A percentile compares a stretch with the other conserved stretches of the same genome.
phyloP scores from a whole-genome alignment of 139 green algal species.

The Ettlia oleoabundans region DNA sequence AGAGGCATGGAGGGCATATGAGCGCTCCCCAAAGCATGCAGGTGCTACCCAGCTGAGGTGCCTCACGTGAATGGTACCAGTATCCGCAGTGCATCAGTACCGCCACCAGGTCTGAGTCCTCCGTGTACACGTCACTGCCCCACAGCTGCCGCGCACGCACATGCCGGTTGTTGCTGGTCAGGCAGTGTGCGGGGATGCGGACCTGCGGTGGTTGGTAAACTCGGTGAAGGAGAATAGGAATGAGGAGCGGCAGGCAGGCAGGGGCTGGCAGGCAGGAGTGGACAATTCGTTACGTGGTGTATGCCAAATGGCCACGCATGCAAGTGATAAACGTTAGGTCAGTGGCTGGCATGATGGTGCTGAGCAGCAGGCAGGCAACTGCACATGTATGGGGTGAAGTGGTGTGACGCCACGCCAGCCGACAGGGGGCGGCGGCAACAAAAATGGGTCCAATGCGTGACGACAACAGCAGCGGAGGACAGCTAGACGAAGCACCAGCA shows the following conservation, averaged over 20 bases:
- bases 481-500: background rate
- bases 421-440: no score
- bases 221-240: no score
- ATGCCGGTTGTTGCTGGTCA: constrained; percentile 77
- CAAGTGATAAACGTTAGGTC: no score
- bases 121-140: constrained; percentile 92
- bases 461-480: no score
- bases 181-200: constrained; percentile 65
- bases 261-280: background rate
- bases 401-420: no score
- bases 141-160: constrained; percentile 93
- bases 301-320: no score
- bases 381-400: no score
- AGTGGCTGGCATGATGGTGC: no score
- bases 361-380: no score
- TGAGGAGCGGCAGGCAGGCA: background rate
- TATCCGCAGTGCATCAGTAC: constrained; percentile 95
- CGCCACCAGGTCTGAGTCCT: constrained; percentile 93
- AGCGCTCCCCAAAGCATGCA: background rate
- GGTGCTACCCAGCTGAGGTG: background rate
- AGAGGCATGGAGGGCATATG: no score
- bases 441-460: no score
- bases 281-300: no score
- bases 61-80: constrained; percentile 60
- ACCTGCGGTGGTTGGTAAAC: constrained; percentile 46